Conservation (phyloP, 129 eudicot species). For the Helianthus tuberosus region DNA sequence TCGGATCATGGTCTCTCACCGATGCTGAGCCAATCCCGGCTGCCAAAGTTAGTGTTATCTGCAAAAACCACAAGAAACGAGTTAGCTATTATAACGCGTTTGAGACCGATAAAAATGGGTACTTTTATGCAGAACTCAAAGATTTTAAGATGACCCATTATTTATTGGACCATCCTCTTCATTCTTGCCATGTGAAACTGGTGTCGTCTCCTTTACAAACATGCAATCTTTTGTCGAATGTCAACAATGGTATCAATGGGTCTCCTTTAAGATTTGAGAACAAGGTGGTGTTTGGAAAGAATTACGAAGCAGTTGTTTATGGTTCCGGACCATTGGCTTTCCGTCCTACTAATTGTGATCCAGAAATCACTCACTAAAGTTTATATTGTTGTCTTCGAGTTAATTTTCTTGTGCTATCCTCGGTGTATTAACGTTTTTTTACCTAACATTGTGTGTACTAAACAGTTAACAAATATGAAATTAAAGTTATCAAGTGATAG, state of each 20-base stretch:
- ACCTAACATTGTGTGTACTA: conserved; percentile 3
- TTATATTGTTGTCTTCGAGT: conserved; percentile 13
- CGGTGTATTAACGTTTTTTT: conserved; percentile 8
- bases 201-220: conserved; percentile 67
- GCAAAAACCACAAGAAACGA: conserved; percentile 70
- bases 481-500: not conserved
- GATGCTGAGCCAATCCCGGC: conserved; percentile 62
- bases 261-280: conserved; percentile 69
- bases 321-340: conserved; percentile 85
- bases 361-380: conserved; percentile 32
- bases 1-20: conserved; percentile 69
- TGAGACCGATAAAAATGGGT: conserved; percentile 55
- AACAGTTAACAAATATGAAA: not conserved
- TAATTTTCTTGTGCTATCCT: not conserved
- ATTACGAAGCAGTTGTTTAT: conserved; percentile 72
- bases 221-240: conserved; percentile 63
- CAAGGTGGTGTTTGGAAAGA: conserved; percentile 45
- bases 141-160: conserved; percentile 60
- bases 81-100: conserved; percentile 75
- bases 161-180: conserved; percentile 86
- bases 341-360: conserved; percentile 62
- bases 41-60: conserved; percentile 72
- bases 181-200: conserved; percentile 77
- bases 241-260: conserved; percentile 80
- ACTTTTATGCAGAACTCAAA: conserved; percentile 68